phyloP scores from a whole-genome alignment of 140 eudicot genomes.

The Ambrosia hybrid region DNA sequence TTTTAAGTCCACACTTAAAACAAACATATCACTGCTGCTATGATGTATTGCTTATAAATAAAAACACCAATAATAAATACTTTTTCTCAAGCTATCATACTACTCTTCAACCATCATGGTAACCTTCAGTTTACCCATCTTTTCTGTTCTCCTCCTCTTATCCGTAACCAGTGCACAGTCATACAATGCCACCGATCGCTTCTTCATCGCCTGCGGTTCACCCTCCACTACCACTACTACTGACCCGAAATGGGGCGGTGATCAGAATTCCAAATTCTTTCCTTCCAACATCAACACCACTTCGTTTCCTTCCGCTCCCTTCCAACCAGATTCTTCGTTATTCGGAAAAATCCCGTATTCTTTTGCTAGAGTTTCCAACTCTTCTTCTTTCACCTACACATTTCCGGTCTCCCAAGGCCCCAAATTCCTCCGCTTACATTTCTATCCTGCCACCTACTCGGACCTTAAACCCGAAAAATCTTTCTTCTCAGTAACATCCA shows the following conservation, averaged over 20 bases:
- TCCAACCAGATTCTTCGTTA: conserved; percentile 49
- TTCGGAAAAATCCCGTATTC: conserved; percentile 44
- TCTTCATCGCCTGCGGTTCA: conserved; percentile 56
- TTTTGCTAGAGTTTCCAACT: conserved; percentile 47
- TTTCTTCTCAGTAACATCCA: conserved; percentile 45
- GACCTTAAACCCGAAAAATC: conserved; percentile 26
- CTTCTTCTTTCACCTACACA: conserved; percentile 40
- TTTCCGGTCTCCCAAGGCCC: conserved; percentile 43
- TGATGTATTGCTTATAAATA: not conserved
- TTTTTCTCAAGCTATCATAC: conserved; percentile 2
- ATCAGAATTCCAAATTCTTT: conserved; percentile 9
- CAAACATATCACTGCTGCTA: not conserved
- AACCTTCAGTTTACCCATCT: not conserved
- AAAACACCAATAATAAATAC: not conserved
- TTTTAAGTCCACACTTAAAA: not conserved
- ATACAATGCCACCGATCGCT: conserved; percentile 38
- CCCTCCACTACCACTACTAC: conserved; percentile 17
- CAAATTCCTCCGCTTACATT: conserved; percentile 54
- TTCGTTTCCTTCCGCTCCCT: conserved; percentile 30
- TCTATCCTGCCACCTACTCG: conserved; percentile 51
- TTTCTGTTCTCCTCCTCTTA: conserved; percentile 8
- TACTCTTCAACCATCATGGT: not conserved
- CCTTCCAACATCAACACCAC: conserved; percentile 14
- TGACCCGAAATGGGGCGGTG: conserved; percentile 36
- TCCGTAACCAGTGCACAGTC: conserved; percentile 1